Percentiles rank a stretch among this genome's conserved stretches.
phyloP scores from a whole-genome alignment of 495 filamentous ascomycete species.

The Aspergillus diversus region DNA sequence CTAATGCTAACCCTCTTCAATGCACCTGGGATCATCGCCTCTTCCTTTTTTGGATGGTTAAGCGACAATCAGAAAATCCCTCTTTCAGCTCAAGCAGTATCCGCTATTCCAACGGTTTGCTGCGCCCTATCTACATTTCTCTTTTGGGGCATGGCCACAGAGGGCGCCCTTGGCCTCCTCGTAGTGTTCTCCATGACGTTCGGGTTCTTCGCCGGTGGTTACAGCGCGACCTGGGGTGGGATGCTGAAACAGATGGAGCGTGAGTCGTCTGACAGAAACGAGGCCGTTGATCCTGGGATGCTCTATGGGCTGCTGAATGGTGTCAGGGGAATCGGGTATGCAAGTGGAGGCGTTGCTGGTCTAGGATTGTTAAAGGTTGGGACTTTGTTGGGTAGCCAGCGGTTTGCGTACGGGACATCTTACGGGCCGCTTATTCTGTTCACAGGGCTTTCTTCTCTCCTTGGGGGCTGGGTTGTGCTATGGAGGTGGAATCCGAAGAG shows the following conservation, averaged over 20 bases:
- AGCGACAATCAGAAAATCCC: constrained; percentile 53
- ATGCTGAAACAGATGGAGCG: constrained; percentile 59
- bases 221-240: constrained; percentile 64
- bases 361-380: constrained; percentile 51
- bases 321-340: constrained; percentile 68
- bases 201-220: constrained; percentile 71
- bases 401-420: constrained; percentile 40
- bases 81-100: constrained; percentile 45
- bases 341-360: constrained; percentile 63
- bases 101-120: constrained; percentile 61
- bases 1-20: constrained; percentile 61
- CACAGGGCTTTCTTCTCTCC: constrained; percentile 45
- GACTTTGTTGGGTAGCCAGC: constrained; percentile 19
- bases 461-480: constrained; percentile 43
- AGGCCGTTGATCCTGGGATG: constrained; percentile 57
- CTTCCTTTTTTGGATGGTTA: constrained; percentile 60
- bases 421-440: constrained; percentile 52
- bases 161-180: constrained; percentile 57
- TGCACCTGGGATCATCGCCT: constrained; percentile 58
- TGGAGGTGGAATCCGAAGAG: constrained; percentile 30
- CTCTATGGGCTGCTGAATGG: constrained; percentile 65
- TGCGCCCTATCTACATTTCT: constrained; percentile 63
- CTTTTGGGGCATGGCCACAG: constrained; percentile 63
- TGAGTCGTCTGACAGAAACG: constrained; percentile 33
- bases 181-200: constrained; percentile 68